Evolutionary conservation across 2,329 filamentous ascomycete species (phyloP).

Genomic region (Fusarium equiseti): DNA sequence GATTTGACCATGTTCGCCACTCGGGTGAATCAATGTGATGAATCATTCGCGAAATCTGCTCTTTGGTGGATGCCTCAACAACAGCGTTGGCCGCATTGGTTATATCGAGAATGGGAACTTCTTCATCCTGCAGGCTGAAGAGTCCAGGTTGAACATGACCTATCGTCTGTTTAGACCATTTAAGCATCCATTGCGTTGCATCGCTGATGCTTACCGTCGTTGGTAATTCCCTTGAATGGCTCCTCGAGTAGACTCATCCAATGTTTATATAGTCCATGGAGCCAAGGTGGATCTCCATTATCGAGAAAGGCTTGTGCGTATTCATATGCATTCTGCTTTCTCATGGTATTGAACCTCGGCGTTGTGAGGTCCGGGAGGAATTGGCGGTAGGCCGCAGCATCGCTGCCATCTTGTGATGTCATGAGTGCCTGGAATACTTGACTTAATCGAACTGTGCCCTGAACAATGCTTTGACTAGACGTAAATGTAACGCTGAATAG

Average conservation of each 20-base stretch:
- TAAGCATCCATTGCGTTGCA: background rate
- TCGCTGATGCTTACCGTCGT: background rate
- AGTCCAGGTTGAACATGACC: background rate
- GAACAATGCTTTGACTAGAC: background rate
- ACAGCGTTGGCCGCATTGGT: background rate
- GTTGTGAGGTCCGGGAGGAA: background rate
- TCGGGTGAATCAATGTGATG: conserved; percentile 77
- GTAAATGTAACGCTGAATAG: background rate
- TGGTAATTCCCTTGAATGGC: conserved; percentile 3
- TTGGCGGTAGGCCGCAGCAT: background rate
- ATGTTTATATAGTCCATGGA: conserved; percentile 1
- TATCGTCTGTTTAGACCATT: background rate
- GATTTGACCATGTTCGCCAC: conserved; percentile 79
- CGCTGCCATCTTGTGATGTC: background rate
- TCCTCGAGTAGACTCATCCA: conserved; percentile 1
- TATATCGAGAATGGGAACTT: background rate
- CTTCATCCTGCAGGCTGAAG: background rate
- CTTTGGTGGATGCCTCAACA: background rate
- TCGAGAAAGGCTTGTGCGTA: conserved; percentile 63
- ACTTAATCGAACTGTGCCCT: no score
- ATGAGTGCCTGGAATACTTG: background rate
- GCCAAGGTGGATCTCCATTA: conserved; percentile 3
- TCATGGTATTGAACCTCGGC: conserved; percentile 55
- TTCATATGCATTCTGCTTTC: conserved; percentile 68
- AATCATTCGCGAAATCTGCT: conserved; percentile 22